A percentile compares a stretch with the other conserved stretches of the same genome.
Conservation (phyloP, 202 grass and related monocot species). For the Eragrostis tef region DNA sequence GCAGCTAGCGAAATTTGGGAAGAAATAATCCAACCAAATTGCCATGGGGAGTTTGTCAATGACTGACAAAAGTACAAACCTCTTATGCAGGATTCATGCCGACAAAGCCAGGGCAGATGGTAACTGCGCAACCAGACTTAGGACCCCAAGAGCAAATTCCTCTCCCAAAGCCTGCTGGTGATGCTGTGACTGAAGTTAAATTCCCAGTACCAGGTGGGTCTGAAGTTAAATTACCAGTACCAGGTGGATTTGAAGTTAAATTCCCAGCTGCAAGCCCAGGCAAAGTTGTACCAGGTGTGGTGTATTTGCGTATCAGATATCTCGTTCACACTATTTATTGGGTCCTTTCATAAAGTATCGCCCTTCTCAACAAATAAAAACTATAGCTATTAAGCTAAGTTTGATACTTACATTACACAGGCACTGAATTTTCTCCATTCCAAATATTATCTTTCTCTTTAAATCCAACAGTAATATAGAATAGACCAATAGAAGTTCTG, state of each 20-base stretch:
- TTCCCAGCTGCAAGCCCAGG: neutral
- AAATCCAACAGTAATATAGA: neutral
- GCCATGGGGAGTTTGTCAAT: neutral
- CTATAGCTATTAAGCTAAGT: neutral
- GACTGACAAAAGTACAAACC: neutral
- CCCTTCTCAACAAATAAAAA: neutral
- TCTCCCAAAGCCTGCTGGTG: neutral
- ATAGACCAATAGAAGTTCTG: neutral
- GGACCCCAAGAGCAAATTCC: constrained; percentile 15
- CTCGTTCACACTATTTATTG: constrained; percentile 11
- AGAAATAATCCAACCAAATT: no score
- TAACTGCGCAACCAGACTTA: neutral
- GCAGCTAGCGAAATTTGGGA: no score
- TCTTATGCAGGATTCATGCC: constrained; percentile 31
- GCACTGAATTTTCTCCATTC: neutral
- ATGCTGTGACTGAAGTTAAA: neutral
- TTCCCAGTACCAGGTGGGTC: constrained; percentile 25
- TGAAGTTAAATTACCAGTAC: neutral
- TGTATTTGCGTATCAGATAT: constrained; percentile 24
- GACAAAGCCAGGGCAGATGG: neutral
- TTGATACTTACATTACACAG: neutral
- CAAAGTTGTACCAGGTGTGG: constrained; percentile 26
- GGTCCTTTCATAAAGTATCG: neutral
- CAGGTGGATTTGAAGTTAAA: neutral
- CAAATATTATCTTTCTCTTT: neutral